Percentiles rank a stretch among this genome's conserved stretches.
Evolutionary conservation across 768 basidiomycete genomes (phyloP).

Genomic region (Russula dissimulans): DNA sequence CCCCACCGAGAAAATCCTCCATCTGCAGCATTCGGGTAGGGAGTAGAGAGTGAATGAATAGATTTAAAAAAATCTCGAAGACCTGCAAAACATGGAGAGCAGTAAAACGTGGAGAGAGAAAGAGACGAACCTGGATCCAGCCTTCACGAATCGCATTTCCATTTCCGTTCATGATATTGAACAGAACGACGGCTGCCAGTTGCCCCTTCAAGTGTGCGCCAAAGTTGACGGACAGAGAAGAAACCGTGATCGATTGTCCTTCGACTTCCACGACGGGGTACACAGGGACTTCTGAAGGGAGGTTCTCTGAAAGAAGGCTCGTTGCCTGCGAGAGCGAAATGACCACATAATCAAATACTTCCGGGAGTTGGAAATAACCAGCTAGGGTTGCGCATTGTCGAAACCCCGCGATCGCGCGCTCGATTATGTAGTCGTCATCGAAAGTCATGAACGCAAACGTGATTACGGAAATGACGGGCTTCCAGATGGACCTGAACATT

Average conservation of each 20-base stretch:
- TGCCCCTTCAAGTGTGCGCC: conserved; percentile 94
- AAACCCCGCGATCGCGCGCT: conserved; percentile 93
- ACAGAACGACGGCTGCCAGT: conserved; percentile 91
- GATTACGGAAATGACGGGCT: conserved; percentile 85
- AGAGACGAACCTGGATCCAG: conserved; percentile 68
- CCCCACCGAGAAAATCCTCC: conserved; percentile 97
- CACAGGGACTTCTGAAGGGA: conserved; percentile 64
- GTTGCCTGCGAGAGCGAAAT: conserved; percentile 89
- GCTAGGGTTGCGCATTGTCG: conserved; percentile 93
- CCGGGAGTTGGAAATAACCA: conserved; percentile 77
- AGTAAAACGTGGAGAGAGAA: neutral
- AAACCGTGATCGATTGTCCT: conserved; percentile 81
- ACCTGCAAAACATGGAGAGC: conserved; percentile 42
- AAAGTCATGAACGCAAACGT: conserved; percentile 94
- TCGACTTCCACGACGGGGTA: conserved; percentile 89
- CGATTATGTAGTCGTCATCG: conserved; percentile 94
- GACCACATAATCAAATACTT: conserved; percentile 96
- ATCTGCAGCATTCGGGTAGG: conserved; percentile 89
- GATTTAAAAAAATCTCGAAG: conserved; percentile 96
- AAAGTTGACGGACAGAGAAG: conserved; percentile 84
- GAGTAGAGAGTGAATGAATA: conserved; percentile 89
- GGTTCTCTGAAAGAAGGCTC: conserved; percentile 66
- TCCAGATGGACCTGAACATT: conserved; percentile 95
- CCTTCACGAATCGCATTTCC: conserved; percentile 90
- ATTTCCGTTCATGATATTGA: conserved; percentile 96